Conservation (phyloP, 192 early-diverging fungal species). For the Backusella macrospora region DNA sequence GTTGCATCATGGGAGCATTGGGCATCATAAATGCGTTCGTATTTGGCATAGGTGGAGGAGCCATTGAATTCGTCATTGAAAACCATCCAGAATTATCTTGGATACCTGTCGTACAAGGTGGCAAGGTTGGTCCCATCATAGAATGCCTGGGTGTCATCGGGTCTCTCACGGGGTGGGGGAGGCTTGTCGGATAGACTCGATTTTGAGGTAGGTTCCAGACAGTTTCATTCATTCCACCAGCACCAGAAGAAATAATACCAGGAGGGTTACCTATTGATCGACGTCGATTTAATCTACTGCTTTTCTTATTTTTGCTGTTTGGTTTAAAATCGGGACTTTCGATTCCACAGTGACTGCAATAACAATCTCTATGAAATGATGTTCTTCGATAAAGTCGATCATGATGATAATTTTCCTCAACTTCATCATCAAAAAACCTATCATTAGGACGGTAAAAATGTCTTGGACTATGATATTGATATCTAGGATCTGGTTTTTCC, state of each 20-base stretch:
- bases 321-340: neutral
- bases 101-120: neutral
- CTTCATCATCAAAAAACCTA: neutral
- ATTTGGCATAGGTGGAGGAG: neutral
- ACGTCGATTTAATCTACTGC: neutral
- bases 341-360: neutral
- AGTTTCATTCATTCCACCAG: neutral
- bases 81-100: slow-evolving; percentile 8
- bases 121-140: neutral
- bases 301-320: neutral
- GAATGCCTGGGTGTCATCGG: neutral
- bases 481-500: neutral
- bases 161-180: neutral
- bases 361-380: neutral
- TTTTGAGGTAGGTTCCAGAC: slow-evolving; percentile 11
- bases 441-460: neutral
- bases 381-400: neutral
- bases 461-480: neutral
- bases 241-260: neutral
- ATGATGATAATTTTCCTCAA: neutral
- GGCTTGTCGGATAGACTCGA: neutral
- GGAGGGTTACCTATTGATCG: neutral
- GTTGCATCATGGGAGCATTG: slow-evolving; percentile 11
- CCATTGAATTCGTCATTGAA: neutral
- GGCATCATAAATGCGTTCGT: slow-evolving; percentile 9